Base-by-base conservation (phyloP, 176 grass and related monocot genomes). In the Oryza punctata region DNA sequence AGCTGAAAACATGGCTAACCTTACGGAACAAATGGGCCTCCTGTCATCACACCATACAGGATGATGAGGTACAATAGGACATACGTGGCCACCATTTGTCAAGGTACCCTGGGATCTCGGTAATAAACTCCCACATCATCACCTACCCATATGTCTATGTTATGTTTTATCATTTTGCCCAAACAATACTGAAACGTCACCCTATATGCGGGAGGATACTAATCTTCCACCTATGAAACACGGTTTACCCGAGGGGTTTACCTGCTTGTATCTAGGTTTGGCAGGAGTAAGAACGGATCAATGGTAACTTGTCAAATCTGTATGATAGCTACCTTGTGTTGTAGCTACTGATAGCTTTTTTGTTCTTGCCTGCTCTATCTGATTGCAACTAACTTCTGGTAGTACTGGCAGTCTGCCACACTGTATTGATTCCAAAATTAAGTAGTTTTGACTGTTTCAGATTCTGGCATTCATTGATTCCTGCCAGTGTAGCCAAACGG, bases 11-110 rank as follows among this genome's bases (percentile, higher is more conserved):
- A 16, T 99, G 77, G 52, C 84, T 46, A 88, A 96, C 54, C 90
- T 99, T 33, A 99, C 97, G 1, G 91, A 96, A 67, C 97, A 99
- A 67, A 96, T 99, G 97, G 93, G 89, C 18, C 86, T 96, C 65
- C 93, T 99, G 32, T 94, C 91, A 18, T 92, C 96, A 8, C 70
- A 96, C 67, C 93, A 78, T 16, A 84, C 49, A 75, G 75, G 43
- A 11, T 93, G 43, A 13, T 93, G 84, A 89, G 67, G 69, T 88
- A 27, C 33, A 13, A 11, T 66, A 28, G 13, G 8, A 12, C 23
- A 30, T 68, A 67, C 0, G 1, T 35, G 50, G 25, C 45, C n/a
- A 68, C 59, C 3, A 29, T 47, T 30, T 63, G 26, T 61, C 65
- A 82, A 67, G 50, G 25, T 43, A 64, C 60, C 50, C 37, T 78